These are phyloP conservation scores for Fusarium sp. DNA, from an alignment of 2,329 filamentous ascomycete species.

Conservation along the genomic window DNA sequence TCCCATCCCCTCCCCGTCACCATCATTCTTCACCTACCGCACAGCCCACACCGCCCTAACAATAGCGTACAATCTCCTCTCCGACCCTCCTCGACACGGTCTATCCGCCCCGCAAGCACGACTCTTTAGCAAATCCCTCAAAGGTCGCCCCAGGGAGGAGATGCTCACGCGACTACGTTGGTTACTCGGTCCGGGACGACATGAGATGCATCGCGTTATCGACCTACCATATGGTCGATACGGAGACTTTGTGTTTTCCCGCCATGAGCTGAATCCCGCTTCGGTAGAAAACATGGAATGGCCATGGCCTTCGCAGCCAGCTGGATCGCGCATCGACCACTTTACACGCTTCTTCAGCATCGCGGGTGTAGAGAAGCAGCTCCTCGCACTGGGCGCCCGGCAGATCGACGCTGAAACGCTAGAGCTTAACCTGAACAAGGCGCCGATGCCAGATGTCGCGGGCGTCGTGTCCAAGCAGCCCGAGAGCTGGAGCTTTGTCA, in stretches of 20 bases:
- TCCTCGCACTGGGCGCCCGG: constrained; percentile 37
- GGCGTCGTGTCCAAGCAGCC: constrained; percentile 25
- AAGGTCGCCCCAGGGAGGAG: constrained; percentile 32
- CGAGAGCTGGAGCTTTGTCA: constrained; percentile 44
- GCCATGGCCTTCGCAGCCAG: constrained; percentile 28
- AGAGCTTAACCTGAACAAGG: constrained; percentile 35
- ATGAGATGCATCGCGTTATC: constrained; percentile 40
- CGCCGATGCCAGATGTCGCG: constrained; percentile 4
- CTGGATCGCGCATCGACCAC: constrained; percentile 16
- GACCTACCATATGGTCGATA: constrained; percentile 42
- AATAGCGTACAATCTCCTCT: constrained; percentile 37
- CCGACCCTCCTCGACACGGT: constrained; percentile 12
- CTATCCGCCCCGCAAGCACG: constrained; percentile 22
- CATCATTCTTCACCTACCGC: constrained; percentile 38
- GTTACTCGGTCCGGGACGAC: constrained; percentile 36
- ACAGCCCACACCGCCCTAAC: constrained; percentile 31
- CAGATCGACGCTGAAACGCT: constrained; percentile 39
- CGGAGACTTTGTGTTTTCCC: constrained; percentile 36
- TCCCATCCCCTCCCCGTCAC: constrained; percentile 2
- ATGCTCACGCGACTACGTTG: constrained; percentile 40
- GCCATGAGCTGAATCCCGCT: constrained; percentile 31
- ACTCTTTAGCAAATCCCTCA: constrained; percentile 33
- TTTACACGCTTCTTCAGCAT: constrained; percentile 36
- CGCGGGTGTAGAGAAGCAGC: constrained; percentile 41
- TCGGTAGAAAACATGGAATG: constrained; percentile 32